Evolutionary conservation across 495 filamentous ascomycete species (phyloP).

Genomic region (Friedmanniomyces simplex): DNA sequence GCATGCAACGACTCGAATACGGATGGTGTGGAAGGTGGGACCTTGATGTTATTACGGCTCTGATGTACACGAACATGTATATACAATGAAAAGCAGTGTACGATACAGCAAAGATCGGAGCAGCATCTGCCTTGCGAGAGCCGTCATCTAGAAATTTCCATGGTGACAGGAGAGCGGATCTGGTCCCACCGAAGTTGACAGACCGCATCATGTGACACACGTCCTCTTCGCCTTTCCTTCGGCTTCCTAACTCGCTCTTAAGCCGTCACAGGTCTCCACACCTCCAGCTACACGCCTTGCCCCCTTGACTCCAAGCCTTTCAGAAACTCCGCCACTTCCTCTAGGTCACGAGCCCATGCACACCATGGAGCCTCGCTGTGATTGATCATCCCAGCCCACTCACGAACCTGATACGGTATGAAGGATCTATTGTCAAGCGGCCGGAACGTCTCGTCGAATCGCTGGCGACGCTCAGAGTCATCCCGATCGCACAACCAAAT

Average conservation of each 20-base stretch:
- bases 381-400: too few relatives aligned
- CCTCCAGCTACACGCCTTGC: too few relatives aligned
- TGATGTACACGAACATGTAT: not conserved
- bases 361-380: not conserved
- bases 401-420: too few relatives aligned
- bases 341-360: conserved; percentile 1
- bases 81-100: not conserved
- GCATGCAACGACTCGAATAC: not conserved
- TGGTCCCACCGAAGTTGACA: too few relatives aligned
- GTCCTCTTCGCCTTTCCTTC: too few relatives aligned
- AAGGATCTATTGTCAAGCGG: conserved; percentile 17
- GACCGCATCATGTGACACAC: too few relatives aligned
- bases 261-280: too few relatives aligned
- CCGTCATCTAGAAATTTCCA: too few relatives aligned
- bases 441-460: conserved; percentile 21
- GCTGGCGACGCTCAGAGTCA: conserved; percentile 13
- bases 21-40: not conserved
- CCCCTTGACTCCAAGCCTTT: not conserved
- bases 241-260: too few relatives aligned
- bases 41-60: not conserved
- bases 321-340: not conserved
- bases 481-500: conserved; percentile 28
- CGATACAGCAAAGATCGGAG: too few relatives aligned
- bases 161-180: too few relatives aligned
- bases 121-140: too few relatives aligned